Conservation (phyloP, 148 eudicot genomes). For the Beta vulgaris region DNA sequence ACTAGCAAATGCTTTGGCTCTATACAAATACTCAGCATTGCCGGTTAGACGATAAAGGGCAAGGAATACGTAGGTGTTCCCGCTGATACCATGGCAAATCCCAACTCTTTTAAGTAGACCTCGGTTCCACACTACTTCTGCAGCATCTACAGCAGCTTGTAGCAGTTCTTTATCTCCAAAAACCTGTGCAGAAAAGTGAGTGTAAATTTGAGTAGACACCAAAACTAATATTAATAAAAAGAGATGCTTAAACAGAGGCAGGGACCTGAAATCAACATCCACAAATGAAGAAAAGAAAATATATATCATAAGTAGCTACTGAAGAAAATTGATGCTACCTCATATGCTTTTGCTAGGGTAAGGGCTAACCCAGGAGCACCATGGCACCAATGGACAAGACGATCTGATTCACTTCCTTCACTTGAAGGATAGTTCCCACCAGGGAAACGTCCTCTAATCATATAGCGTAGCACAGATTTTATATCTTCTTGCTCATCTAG, state of each 20-base stretch:
- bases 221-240: neutral
- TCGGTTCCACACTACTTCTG: constrained; percentile 77
- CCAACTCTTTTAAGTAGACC: constrained; percentile 86
- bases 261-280: too few species aligned
- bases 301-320: too few species aligned
- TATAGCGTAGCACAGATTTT: constrained; percentile 59
- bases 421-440: constrained; percentile 88
- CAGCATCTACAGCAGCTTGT: constrained; percentile 67
- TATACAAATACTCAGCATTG: constrained; percentile 49
- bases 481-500: constrained; percentile 68
- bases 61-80: constrained; percentile 72
- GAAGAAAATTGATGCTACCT: constrained; percentile 42
- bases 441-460: constrained; percentile 64
- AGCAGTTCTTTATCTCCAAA: constrained; percentile 55
- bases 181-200: constrained; percentile 39
- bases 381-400: constrained; percentile 96
- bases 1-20: constrained; percentile 81
- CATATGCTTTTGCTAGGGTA: constrained; percentile 79
- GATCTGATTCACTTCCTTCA: constrained; percentile 71
- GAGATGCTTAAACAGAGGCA: neutral
- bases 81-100: constrained; percentile 77
- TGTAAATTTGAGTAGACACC: neutral
- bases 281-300: too few species aligned
- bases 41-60: constrained; percentile 67
- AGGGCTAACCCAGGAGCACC: constrained; percentile 93